Evolutionary conservation across 2,329 filamentous ascomycete genomes (phyloP), one percentile per base, ranked within the genome.

Genomic region (Amylocarpus encephaloides): DNA sequence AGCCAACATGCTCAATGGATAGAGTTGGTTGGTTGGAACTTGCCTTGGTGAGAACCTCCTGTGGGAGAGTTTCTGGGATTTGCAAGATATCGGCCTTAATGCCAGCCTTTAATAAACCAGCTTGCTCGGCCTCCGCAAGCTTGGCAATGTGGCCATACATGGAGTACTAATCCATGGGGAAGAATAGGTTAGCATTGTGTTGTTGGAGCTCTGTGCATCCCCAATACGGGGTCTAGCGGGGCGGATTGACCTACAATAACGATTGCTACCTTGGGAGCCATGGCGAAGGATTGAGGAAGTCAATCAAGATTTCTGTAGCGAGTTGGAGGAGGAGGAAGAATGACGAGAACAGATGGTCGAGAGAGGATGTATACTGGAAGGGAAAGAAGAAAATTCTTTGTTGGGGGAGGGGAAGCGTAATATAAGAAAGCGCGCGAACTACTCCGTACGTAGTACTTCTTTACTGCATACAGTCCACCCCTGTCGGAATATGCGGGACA

Each of bases 221-320:
- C 19, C 33, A 30, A 32, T 32, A 61, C 55, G 43, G 44, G 35
- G 49, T 52, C 15, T 30, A 38, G 46, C 32, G 34, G 50, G 35
- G 46, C 50, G 38, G 43, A 46, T 42, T 15, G 18, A 80, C 86
- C 62, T 77, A 91, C 87, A 71, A 82, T 94, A 69, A 95, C 82
- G 72, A 95, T 93, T 63, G 90, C 90, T 67, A 95, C 80, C 77
- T 88, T 94, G 70, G 88, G 87, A 73, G 87, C 88, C 89, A 95
- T 94, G 48, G 33, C 59, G 61, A 54, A 44, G 13, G 49, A 52
- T 53, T 19, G 38, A 36, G n/a, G 6, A 18, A 16, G 18, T 40
- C 13, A 16, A 40, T 16, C 5, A 7, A 26, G 41, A 5, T 9
- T 7, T 42, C 6, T 19, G 19, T 4, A 10, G 44, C 5, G 18